Percentiles rank a stretch among this genome's conserved stretches.
phyloP scores from a whole-genome alignment of 106 monocot species.

The Phalaenopsis aphrodite region DNA sequence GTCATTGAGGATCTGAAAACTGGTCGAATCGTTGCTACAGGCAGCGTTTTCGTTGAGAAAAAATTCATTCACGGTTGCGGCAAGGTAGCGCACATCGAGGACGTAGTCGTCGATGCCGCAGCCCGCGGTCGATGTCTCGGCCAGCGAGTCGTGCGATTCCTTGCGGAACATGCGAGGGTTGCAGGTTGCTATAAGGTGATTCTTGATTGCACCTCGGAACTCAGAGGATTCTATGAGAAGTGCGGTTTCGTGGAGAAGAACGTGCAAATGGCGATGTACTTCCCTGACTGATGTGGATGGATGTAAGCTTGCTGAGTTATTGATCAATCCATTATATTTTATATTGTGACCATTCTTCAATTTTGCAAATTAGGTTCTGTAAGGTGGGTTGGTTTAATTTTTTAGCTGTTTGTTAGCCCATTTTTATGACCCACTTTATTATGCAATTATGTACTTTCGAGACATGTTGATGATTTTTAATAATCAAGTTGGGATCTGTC shows the following conservation, averaged over 20 bases:
- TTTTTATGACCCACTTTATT: background rate
- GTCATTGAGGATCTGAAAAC: constrained; percentile 48
- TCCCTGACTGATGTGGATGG: constrained; percentile 12
- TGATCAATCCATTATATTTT: background rate
- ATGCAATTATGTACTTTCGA: background rate
- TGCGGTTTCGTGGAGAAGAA: constrained; percentile 82
- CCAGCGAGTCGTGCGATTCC: constrained; percentile 37
- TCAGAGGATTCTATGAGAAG: constrained; percentile 57
- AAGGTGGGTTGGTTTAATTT: background rate
- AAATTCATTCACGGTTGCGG: constrained; percentile 69
- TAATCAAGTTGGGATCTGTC: background rate
- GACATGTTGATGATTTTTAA: background rate
- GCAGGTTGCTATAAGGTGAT: constrained; percentile 92
- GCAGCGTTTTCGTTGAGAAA: constrained; percentile 63
- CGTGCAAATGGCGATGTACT: constrained; percentile 84
- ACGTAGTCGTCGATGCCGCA: constrained; percentile 61
- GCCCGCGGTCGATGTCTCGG: constrained; percentile 48
- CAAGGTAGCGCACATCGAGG: constrained; percentile 84
- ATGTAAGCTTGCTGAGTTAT: background rate
- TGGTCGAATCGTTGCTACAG: constrained; percentile 56
- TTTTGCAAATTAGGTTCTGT: background rate
- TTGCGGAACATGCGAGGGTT: constrained; percentile 38
- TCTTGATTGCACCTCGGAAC: constrained; percentile 60
- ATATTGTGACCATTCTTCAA: background rate
- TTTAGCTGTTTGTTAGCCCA: background rate